Percentiles rank a stretch among this genome's conserved stretches.
phyloP scores from a whole-genome alignment of 2,329 filamentous ascomycete species.

The Aspergillus aculeatus region DNA sequence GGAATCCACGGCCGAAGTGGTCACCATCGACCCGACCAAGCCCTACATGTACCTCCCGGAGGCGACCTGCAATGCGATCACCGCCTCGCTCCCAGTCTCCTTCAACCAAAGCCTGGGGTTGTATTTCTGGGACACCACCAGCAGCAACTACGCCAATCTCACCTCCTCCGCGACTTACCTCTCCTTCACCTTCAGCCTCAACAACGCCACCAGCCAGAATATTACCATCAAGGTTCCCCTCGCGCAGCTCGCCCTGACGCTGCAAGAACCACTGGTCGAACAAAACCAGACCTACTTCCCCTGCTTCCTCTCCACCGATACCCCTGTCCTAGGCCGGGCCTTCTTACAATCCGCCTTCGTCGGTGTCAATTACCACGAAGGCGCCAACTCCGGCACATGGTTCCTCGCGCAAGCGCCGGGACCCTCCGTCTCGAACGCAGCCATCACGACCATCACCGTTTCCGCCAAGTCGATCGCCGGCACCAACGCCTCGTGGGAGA shows the following conservation, averaged over 20 bases:
- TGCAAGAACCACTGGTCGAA: constrained; percentile 22
- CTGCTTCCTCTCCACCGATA: constrained; percentile 14
- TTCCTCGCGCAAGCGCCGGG: constrained; percentile 27
- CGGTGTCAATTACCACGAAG: constrained; percentile 21
- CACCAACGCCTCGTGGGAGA: not conserved
- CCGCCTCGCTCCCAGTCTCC: constrained; percentile 38
- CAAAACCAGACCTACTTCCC: constrained; percentile 22
- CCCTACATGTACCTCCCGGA: constrained; percentile 45
- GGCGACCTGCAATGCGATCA: constrained; percentile 44
- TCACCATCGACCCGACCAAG: constrained; percentile 32
- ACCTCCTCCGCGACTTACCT: constrained; percentile 23
- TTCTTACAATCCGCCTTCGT: constrained; percentile 28
- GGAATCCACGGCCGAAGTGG: constrained; percentile 24
- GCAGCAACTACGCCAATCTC: constrained; percentile 21
- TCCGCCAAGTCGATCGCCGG: not conserved
- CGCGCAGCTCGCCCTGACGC: constrained; percentile 21
- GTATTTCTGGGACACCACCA: constrained; percentile 44
- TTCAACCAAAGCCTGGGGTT: constrained; percentile 39
- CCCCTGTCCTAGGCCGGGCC: constrained; percentile 21
- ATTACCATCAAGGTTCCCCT: constrained; percentile 24
- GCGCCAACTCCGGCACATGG: constrained; percentile 14
- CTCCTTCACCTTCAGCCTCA: constrained; percentile 22
- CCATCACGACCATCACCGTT: not conserved
- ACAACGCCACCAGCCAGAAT: constrained; percentile 11
- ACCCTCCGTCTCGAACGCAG: constrained; percentile 7